Evolutionary conservation across 2,329 filamentous ascomycete genomes (phyloP), one percentile per base, ranked within the genome.

Genomic region (Ambrosiella cleistominuta): DNA sequence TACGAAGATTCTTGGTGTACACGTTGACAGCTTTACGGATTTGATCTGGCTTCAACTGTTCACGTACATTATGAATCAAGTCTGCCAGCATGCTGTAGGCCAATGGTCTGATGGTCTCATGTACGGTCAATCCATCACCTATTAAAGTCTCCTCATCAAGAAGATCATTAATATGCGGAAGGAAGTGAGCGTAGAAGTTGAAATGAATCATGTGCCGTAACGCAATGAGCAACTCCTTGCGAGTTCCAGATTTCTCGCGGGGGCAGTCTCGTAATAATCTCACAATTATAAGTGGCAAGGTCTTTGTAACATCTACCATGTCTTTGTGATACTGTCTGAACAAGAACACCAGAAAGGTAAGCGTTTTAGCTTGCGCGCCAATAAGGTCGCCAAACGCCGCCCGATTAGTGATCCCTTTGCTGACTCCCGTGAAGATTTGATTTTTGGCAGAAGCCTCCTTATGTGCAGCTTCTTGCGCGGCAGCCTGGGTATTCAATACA

Each of bases 201-300:
- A 97, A 97, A 71, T 97, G 98, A 70, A 98, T 96, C 64, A 98
- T 96, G 67, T 99, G 94, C 19, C 94, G 81, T 60, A 98, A 96
- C 0, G 93, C 94, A 56, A 98, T 93, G 49, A 99, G 74, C 17
- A 99, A 75, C 69, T 99, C 93, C 68, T 98, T 99, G 15, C 94
- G 80, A 1, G 91, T 88, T 2, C 86, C 85, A 0, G 91, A 96
- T 67, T 95, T 95, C 70, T 97, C 93, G 54, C 91, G 78, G 0
- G 93, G 93, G 61, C 93, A 97, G 66, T 99, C 93, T 66, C 95
- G 88, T 51, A 98, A 74, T 51, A 98, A 72, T 5, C 93, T 81
- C 6, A 99, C 88, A 2, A 97, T 88, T 42, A 97, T 91, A 39
- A 86, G 83, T 0, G 93, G 93, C 13, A 99, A 74, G 0, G 82